phyloP scores from a whole-genome alignment of 495 filamentous ascomycete genomes.

The Aspergillus ostianus region DNA sequence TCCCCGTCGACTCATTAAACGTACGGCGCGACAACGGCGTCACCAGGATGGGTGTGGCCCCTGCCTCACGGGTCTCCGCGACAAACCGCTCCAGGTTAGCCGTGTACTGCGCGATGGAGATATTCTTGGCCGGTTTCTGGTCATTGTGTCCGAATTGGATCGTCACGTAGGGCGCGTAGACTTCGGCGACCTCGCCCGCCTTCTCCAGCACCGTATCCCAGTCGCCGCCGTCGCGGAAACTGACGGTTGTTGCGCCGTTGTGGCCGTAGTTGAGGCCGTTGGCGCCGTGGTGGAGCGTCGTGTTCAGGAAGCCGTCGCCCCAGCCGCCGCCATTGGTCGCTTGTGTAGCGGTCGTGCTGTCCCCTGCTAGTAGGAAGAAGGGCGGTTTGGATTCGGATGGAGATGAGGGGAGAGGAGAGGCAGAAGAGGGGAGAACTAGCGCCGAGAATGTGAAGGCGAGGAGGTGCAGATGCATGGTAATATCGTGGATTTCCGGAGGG shows the following conservation, averaged over 20 bases:
- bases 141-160: slow-evolving; percentile 59
- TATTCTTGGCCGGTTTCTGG: slow-evolving; percentile 42
- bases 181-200: slow-evolving; percentile 21
- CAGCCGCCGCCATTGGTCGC: slow-evolving; percentile 36
- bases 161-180: slow-evolving; percentile 44
- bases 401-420: background rate
- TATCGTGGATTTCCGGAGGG: no score
- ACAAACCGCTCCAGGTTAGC: slow-evolving; percentile 42
- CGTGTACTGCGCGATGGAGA: slow-evolving; percentile 38
- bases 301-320: slow-evolving; percentile 52
- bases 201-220: slow-evolving; percentile 44
- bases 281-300: slow-evolving; percentile 36
- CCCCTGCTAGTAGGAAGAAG: slow-evolving; percentile 53
- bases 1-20: slow-evolving; percentile 29
- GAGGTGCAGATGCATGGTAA: slow-evolving; percentile 1
- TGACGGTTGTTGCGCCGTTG: slow-evolving; percentile 53
- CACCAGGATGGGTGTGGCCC: slow-evolving; percentile 42
- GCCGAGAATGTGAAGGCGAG: slow-evolving; percentile 1
- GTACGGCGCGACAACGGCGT: slow-evolving; percentile 41
- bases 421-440: background rate
- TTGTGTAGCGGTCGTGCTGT: slow-evolving; percentile 49
- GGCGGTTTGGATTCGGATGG: slow-evolving; percentile 17
- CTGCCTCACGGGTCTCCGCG: slow-evolving; percentile 31
- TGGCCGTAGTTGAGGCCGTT: slow-evolving; percentile 48
- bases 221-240: slow-evolving; percentile 43